These are phyloP conservation scores for Alnus rubra DNA, from an alignment of 306 rosid species.

Conservation along the genomic window DNA sequence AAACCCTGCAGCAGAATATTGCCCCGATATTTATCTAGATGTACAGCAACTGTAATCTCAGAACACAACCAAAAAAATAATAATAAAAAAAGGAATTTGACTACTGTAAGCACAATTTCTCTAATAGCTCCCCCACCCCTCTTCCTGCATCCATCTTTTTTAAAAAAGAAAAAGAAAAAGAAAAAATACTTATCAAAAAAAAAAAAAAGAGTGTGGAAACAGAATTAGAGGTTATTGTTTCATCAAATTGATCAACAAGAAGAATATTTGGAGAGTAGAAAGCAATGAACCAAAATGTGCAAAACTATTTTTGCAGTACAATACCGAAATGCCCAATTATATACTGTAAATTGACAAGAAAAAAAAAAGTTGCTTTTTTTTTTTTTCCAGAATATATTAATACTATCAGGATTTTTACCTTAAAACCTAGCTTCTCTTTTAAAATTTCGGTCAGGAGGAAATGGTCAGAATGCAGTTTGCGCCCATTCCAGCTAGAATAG, in stretches of 20 bases:
- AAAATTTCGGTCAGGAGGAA: constrained; percentile 71
- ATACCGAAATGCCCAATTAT: not conserved
- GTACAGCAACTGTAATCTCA: not conserved
- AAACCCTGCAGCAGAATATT: constrained; percentile 62
- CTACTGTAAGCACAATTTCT: not conserved
- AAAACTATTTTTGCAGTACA: not conserved
- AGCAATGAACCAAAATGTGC: not conserved
- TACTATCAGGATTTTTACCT: constrained; percentile 45
- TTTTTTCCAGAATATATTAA: not conserved
- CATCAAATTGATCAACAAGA: not conserved
- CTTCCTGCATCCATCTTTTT: not conserved
- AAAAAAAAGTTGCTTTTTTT: not conserved
- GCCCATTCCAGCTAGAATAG: constrained; percentile 83
- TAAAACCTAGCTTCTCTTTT: constrained; percentile 75
- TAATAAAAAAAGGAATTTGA: not conserved
- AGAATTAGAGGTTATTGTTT: not conserved
- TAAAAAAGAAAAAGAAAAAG: not conserved
- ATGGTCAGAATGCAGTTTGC: constrained; percentile 58
- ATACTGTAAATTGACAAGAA: not conserved
- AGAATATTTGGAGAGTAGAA: not conserved
- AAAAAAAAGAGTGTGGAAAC: not conserved
- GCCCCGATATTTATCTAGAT: constrained; percentile 7
- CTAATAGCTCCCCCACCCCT: not conserved
- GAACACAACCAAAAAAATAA: constrained; percentile 13
- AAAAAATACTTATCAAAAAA: not conserved